These are phyloP conservation scores for Mixia osmundae DNA, from an alignment of 1,284 basidiomycete species.

Conservation along the genomic window DNA sequence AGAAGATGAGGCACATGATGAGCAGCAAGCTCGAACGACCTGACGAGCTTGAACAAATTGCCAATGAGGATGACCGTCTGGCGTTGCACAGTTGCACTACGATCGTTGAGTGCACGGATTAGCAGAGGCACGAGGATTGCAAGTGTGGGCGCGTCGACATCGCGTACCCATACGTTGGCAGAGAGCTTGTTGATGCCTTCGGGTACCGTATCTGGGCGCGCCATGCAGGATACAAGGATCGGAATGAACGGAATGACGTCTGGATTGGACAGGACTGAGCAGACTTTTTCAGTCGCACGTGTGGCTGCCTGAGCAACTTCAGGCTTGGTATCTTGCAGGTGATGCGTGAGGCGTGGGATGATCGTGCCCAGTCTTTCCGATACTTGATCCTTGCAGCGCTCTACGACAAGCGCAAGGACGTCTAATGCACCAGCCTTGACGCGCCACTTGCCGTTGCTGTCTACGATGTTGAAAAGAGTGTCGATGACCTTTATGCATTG, in stretches of 20 bases:
- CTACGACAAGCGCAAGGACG: constrained; percentile 16
- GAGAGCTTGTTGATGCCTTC: constrained; percentile 90
- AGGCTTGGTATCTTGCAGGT: constrained; percentile 93
- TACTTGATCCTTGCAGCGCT: constrained; percentile 39
- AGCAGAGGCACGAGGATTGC: constrained; percentile 89
- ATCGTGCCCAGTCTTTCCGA: constrained; percentile 60
- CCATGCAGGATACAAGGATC: constrained; percentile 44
- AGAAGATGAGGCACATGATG: constrained; percentile 69
- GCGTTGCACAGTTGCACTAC: constrained; percentile 44
- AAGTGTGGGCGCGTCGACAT: constrained; percentile 85
- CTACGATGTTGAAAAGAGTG: constrained; percentile 44
- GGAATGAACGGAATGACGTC: constrained; percentile 80
- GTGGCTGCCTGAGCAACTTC: constrained; percentile 62
- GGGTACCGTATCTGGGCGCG: constrained; percentile 54
- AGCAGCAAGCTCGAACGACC: constrained; percentile 72
- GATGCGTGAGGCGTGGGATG: constrained; percentile 63
- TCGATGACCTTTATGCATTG: constrained; percentile 48
- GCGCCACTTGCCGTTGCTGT: constrained; percentile 62
- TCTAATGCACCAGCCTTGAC: constrained; percentile 87
- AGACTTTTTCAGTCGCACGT: constrained; percentile 83
- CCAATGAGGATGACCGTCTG: constrained; percentile 88
- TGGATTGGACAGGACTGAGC: constrained; percentile 76
- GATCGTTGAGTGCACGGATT: constrained; percentile 76
- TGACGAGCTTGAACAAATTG: constrained; percentile 93
- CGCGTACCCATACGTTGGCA: constrained; percentile 85